These are phyloP conservation scores for Lactarius tabidus DNA, from an alignment of 768 basidiomycete species.

Conservation along the genomic window DNA sequence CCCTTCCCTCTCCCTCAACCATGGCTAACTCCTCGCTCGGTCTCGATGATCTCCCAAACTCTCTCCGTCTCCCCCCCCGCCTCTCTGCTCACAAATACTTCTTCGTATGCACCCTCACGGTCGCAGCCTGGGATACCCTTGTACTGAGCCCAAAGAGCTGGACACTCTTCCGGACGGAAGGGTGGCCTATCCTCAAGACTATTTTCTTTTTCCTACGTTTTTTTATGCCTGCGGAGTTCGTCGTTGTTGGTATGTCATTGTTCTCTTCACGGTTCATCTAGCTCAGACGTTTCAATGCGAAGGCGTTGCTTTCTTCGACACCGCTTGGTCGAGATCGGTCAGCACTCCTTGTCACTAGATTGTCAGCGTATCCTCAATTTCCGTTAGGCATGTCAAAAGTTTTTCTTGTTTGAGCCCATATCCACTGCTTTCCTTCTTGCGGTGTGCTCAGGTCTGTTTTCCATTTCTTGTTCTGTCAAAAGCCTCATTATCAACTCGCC, in stretches of 20 bases:
- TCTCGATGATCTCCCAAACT: conserved; percentile 46
- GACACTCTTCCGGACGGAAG: conserved; percentile 55
- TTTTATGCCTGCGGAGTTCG: conserved; percentile 78
- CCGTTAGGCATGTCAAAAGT: conserved; percentile 54
- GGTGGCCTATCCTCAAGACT: conserved; percentile 76
- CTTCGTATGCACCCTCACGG: conserved; percentile 83
- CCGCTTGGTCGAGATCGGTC: conserved; percentile 56
- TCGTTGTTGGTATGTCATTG: conserved; percentile 55
- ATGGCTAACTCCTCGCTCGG: conserved; percentile 14
- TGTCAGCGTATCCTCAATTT: neutral
- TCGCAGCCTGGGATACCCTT: conserved; percentile 86
- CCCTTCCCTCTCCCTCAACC: neutral
- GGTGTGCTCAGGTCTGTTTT: conserved; percentile 51
- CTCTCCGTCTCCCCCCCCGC: conserved; percentile 71
- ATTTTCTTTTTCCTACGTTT: conserved; percentile 70
- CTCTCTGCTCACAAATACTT: conserved; percentile 86
- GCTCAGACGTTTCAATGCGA: conserved; percentile 14
- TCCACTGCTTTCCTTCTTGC: conserved; percentile 77
- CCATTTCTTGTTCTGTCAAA: neutral
- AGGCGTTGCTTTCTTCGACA: conserved; percentile 85
- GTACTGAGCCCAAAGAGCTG: conserved; percentile 78
- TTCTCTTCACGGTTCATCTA: neutral
- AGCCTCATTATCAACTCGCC: neutral
- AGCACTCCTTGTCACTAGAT: conserved; percentile 24
- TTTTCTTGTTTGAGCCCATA: conserved; percentile 85